Conservation (phyloP, 1,284 basidiomycete genomes). For the Violaceomyces palustris region DNA sequence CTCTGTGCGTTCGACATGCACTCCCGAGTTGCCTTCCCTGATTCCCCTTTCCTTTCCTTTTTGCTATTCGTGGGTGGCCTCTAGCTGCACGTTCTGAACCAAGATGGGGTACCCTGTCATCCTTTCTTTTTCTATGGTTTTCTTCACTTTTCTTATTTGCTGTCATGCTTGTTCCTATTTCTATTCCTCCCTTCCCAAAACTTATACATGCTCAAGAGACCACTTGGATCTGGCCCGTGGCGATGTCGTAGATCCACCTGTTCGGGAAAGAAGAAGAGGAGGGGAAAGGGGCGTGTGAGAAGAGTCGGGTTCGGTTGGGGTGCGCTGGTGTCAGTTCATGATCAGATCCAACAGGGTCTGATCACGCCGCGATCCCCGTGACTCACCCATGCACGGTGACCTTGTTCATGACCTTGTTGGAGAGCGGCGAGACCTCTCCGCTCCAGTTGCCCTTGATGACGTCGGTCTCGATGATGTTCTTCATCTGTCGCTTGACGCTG, state of each 20-base stretch:
- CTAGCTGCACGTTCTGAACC: no score
- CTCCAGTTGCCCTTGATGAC: conserved; percentile 70
- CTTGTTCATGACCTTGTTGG: conserved; percentile 44
- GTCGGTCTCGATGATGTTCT: conserved; percentile 64
- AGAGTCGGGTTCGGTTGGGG: not conserved
- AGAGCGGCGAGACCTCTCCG: conserved; percentile 57
- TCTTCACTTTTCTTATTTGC: no score
- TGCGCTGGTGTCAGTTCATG: no score
- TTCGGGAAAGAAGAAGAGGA: conserved; percentile 12
- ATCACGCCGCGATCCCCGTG: not conserved
- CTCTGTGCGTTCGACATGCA: no score
- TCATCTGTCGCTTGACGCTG: conserved; percentile 69
- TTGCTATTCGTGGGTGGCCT: no score
- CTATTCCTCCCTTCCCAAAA: no score
- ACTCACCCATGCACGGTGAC: conserved; percentile 39
- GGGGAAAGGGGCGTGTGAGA: not conserved
- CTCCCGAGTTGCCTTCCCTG: no score
- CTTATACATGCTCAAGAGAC: no score
- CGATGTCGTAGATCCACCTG: conserved; percentile 46
- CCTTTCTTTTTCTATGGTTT: no score
- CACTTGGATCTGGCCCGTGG: conserved; percentile 35
- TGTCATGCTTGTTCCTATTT: no score
- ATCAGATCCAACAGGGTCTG: not conserved
- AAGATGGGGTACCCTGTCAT: no score
- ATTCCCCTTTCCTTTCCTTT: no score